Conservation (phyloP, 2,329 filamentous ascomycete species). For the Cryphonectria japonica region DNA sequence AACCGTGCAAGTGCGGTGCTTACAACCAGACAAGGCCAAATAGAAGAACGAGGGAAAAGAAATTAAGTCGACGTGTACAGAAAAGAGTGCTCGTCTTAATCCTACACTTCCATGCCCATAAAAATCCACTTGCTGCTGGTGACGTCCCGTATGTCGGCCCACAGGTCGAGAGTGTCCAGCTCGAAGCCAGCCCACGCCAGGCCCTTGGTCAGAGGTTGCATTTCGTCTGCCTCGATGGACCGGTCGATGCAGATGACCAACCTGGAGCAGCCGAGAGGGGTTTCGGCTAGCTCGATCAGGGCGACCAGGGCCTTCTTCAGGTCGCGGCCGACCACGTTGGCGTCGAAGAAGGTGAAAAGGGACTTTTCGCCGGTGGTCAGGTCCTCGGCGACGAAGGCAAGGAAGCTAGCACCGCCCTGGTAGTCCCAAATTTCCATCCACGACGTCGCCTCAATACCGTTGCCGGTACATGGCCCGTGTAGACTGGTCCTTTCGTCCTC, state of each 20-base stretch:
- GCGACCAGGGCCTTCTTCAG: conserved; percentile 92
- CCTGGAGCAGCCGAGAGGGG: conserved; percentile 74
- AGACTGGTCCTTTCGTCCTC: conserved; percentile 26
- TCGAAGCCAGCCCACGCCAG: conserved; percentile 94
- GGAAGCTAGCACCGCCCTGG: conserved; percentile 79
- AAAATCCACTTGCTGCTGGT: conserved; percentile 83
- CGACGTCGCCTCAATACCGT: conserved; percentile 50
- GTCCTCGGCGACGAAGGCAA: conserved; percentile 78
- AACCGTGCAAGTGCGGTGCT: background rate
- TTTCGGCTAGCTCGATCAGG: conserved; percentile 83
- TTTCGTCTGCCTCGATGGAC: conserved; percentile 62
- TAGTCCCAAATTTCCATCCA: conserved; percentile 88
- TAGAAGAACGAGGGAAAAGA: conserved; percentile 14
- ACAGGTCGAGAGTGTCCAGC: conserved; percentile 77
- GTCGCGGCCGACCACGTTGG: conserved; percentile 70
- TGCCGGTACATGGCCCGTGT: conserved; percentile 36
- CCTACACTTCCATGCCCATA: conserved; percentile 82
- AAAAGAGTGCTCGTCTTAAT: background rate
- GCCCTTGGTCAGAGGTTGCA: conserved; percentile 74
- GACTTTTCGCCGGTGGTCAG: conserved; percentile 58
- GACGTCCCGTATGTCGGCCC: conserved; percentile 66
- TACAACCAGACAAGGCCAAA: conserved; percentile 9
- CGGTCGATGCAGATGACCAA: conserved; percentile 84
- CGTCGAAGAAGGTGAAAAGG: conserved; percentile 87
- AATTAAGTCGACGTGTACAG: conserved; percentile 18